Evolutionary conservation across 805 yeast species (phyloP).

Genomic region (Metschnikowia borealis): DNA sequence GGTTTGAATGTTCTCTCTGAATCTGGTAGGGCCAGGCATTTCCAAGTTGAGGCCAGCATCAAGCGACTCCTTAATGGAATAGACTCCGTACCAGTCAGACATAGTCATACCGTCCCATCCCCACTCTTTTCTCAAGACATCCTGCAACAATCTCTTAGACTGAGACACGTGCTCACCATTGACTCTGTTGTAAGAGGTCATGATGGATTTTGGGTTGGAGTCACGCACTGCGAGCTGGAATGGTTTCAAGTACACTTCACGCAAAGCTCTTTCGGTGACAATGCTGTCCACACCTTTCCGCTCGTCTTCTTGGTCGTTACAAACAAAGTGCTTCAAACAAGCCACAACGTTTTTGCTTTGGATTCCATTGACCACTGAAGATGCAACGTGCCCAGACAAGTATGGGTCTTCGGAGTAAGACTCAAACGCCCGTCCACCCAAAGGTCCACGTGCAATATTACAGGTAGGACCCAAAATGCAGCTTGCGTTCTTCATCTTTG

Average conservation of each 20-base stretch:
- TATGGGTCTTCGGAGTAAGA: slow-evolving; percentile 61
- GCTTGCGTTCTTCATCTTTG: slow-evolving; percentile 50
- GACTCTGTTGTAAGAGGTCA: slow-evolving; percentile 63
- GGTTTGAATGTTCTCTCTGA: slow-evolving; percentile 39
- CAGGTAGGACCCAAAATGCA: slow-evolving; percentile 41
- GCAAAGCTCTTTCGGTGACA: slow-evolving; percentile 55
- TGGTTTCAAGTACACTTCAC: slow-evolving; percentile 62
- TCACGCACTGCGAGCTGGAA: slow-evolving; percentile 56
- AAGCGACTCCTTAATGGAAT: slow-evolving; percentile 43
- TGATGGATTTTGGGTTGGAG: slow-evolving; percentile 49
- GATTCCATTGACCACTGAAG: slow-evolving; percentile 51
- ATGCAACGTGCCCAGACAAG: slow-evolving; percentile 43
- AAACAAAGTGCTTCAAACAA: slow-evolving; percentile 58
- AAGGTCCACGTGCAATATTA: slow-evolving; percentile 54
- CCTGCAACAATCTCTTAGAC: slow-evolving; percentile 38
- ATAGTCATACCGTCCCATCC: slow-evolving; percentile 51
- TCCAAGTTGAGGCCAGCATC: slow-evolving; percentile 60
- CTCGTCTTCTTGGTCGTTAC: slow-evolving; percentile 60
- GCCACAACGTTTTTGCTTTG: slow-evolving; percentile 51
- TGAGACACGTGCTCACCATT: slow-evolving; percentile 59
- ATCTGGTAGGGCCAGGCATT: slow-evolving; percentile 61
- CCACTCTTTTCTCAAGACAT: slow-evolving; percentile 54
- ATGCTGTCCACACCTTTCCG: slow-evolving; percentile 46
- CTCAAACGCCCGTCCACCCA: slow-evolving; percentile 63
- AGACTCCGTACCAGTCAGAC: slow-evolving; percentile 65